Conservation (phyloP, 75 land plant genomes). For the Selaginella moellendorffii region DNA sequence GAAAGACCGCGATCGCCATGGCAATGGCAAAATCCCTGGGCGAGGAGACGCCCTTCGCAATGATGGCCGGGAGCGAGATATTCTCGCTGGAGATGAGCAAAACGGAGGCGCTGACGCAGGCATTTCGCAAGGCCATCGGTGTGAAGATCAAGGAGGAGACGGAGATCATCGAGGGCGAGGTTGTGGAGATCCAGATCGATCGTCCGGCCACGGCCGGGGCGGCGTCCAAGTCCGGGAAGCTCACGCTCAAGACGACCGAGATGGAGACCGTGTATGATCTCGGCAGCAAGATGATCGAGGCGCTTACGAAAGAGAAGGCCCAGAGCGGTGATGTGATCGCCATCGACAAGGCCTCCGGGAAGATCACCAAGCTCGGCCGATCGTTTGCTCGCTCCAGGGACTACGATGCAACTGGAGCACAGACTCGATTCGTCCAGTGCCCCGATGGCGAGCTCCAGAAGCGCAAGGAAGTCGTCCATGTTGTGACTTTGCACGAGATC, state of each 20-base stretch:
- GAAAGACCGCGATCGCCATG: slow-evolving; percentile 99
- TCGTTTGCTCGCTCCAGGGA: slow-evolving; percentile 77
- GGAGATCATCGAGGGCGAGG: slow-evolving; percentile 91
- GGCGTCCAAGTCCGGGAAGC: slow-evolving; percentile 78
- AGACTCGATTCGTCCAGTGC: slow-evolving; percentile 87
- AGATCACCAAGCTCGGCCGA: slow-evolving; percentile 77
- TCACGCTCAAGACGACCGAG: slow-evolving; percentile 84
- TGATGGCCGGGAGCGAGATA: slow-evolving; percentile 77
- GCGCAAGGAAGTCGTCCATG: slow-evolving; percentile 90
- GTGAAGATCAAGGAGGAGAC: slow-evolving; percentile 91
- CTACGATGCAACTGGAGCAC: slow-evolving; percentile 84
- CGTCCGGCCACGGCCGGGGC: slow-evolving; percentile 52
- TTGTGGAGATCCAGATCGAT: slow-evolving; percentile 83
- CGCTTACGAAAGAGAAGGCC: slow-evolving; percentile 72
- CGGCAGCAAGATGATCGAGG: slow-evolving; percentile 88
- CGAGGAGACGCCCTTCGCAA: slow-evolving; percentile 87
- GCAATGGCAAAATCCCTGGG: slow-evolving; percentile 96
- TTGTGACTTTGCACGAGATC: slow-evolving; percentile 84
- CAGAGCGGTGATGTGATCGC: slow-evolving; percentile 92
- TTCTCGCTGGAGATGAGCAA: slow-evolving; percentile 90
- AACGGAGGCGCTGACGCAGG: slow-evolving; percentile 90
- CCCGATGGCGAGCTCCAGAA: slow-evolving; percentile 97
- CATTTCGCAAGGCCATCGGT: slow-evolving; percentile 60
- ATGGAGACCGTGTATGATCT: slow-evolving; percentile 96
- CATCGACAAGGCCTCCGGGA: slow-evolving; percentile 82